Conservation (phyloP, 331 rosid genomes). For the Erythrophleum ivorense region DNA sequence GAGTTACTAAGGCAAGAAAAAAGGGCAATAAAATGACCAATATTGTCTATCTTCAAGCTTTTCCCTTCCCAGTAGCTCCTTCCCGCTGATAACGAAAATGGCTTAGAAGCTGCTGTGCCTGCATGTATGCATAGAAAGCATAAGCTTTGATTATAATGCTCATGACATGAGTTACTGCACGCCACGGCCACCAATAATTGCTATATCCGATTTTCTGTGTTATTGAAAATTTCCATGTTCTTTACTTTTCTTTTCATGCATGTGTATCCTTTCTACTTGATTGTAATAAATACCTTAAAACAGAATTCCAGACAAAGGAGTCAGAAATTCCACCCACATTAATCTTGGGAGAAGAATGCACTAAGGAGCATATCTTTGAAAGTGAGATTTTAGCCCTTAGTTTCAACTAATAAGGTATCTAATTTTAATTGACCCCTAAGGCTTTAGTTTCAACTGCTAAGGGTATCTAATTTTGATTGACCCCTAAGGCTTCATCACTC, state of each 20-base stretch:
- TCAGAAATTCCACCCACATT: not conserved
- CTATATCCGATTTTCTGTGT: not conserved
- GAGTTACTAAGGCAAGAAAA: conserved; percentile 8
- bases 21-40: conserved; percentile 41
- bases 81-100: conserved; percentile 92
- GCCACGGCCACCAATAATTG: conserved; percentile 1
- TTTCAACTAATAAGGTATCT: conserved; percentile 29
- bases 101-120: conserved; percentile 96
- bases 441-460: too few relatives aligned
- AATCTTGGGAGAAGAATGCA: not conserved
- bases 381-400: conserved; percentile 17
- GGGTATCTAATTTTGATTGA: too few relatives aligned
- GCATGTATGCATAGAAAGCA: conserved; percentile 43
- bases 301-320: not conserved
- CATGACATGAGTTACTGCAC: conserved; percentile 10
- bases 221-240: conserved; percentile 1
- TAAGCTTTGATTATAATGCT: conserved; percentile 24
- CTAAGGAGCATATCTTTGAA: not conserved
- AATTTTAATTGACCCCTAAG: conserved; percentile 14
- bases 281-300: not conserved
- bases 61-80: conserved; percentile 73
- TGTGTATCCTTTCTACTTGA: conserved; percentile 17
- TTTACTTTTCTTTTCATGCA: not conserved
- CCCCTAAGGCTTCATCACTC: not conserved
- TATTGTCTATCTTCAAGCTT: conserved; percentile 53